Evolutionary conservation across 805 yeast genomes (phyloP), one percentile per base, ranked within the genome.

Genomic region (Candida tammaniensis): DNA sequence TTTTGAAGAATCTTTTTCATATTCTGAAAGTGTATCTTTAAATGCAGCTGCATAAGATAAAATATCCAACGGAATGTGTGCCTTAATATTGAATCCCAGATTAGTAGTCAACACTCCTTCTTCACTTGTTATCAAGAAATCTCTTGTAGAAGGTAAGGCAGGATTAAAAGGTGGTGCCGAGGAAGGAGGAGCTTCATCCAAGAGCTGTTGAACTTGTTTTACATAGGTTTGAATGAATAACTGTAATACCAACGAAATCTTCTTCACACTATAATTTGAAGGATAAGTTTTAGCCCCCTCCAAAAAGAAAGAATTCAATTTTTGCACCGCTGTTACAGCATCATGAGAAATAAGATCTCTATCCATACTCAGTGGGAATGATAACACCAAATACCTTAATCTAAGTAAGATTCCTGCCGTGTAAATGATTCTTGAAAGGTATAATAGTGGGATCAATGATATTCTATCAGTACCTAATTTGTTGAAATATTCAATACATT

Each of bases 351-450:
- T 69, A 35, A 65, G 57, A 16, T 67, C 70, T 29, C 65, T 64
- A 20, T 66, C 73, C 17, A 63, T 55, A 26, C 51, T 54, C 17
- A 68, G 56, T 1, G 82, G 80, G 5, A 78, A 57, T 9, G 79
- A 67, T 9, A 80, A 52, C n/a, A 74, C 68, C 28, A 76, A 57
- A 52, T 72, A 79, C 21, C 86, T 56, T 27, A 79, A 54, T 35
- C 82, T 65, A 35, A 80, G 55, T 17, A 80, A 59, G 69, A 79
- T 71, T 6, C 86, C 87, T 0, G 80, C 76, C 0, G 82, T 76
- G 48, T 79, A 80, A n/a, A 79, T 68, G 23, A 78, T 61, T 43
- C 86, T 62, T 2, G 82, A 63, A 20, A 71, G 68, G 42, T 72
- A 76, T 36, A 75, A 69, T 27, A 80, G 55, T 4, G 89, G 89